Base-by-base conservation (phyloP, 83 land plant genomes). In the Larix sibirica region DNA sequence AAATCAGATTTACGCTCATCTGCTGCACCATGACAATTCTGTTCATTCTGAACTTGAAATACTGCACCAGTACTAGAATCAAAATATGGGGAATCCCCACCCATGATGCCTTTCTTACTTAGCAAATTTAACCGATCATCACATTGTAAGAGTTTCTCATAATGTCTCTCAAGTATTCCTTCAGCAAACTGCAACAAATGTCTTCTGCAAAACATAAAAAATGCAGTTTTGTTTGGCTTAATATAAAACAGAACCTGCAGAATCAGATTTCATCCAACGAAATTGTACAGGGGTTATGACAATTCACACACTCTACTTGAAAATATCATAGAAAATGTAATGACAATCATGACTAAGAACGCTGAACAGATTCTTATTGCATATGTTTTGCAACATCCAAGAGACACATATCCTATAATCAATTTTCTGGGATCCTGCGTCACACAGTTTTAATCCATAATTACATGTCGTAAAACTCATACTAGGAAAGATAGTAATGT, bases 31-130 rank as follows among this genome's bases (percentile, higher is more conserved):
- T 83, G 79, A 75, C 79, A 59, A 18, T 74, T 85, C 3, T 74
- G 40, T 36, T 83, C 90, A 82, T 76, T 33, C 77, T 54, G 86
- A 6, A 82, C 94, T 65, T 90, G 87, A 68, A 87, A 87, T 20
- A 75, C 50, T 8, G 86, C 74, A 18, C 70, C 56, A 33, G 47
- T 79, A 0, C 86, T 17, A 50, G 77, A 73, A 73, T 64, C 24
- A 64, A 33, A 89, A 86, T 56, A 87, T 87, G 78, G 84, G 87
- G 80, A 13, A 70, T 31, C 33, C 75, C 33, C 33, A 70, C 4
- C 13, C 44, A 70, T 70, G 75, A 70, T 33, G 24, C 44, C 17
- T 38, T 70, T 20, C 38, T 70, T 70, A 31, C 75, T 70, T 38
- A 70, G 14, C 44, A 70, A 33, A 3, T 12, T 18, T 33, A 70